Percentiles rank a stretch among this genome's conserved stretches.
These are phyloP conservation scores for Phytophthora colocasiae DNA, from an alignment of 352 stramenopile species.

Conservation along the genomic window DNA sequence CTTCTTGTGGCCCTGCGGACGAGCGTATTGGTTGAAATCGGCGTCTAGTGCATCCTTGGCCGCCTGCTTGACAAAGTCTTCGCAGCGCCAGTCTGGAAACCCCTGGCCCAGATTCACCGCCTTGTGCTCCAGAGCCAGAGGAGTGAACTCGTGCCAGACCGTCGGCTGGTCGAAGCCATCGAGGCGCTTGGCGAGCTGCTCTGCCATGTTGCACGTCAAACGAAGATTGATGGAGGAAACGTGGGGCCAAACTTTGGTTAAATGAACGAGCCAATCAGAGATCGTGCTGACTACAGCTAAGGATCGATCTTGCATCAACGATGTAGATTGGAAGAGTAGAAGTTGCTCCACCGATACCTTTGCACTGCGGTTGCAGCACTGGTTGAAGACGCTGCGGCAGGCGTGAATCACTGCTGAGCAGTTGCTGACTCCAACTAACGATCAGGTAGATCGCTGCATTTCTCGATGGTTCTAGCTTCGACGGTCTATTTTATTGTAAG, in stretches of 20 bases:
- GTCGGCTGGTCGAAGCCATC: conserved; percentile 80
- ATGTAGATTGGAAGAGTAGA: conserved; percentile 20
- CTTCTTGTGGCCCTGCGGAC: conserved; percentile 89
- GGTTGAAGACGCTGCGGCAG: background rate
- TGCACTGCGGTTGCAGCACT: background rate
- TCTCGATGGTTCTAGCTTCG: too few species aligned
- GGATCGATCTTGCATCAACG: conserved; percentile 6
- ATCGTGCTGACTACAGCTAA: conserved; percentile 4
- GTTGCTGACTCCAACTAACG: too few species aligned
- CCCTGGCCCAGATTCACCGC: conserved; percentile 95
- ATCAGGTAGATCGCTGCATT: too few species aligned
- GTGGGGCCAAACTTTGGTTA: conserved; percentile 5
- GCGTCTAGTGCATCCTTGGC: conserved; percentile 93
- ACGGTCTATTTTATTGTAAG: too few species aligned
- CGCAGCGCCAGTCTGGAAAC: conserved; percentile 95
- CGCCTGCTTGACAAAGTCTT: conserved; percentile 94
- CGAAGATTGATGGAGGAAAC: conserved; percentile 23
- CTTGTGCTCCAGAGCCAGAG: conserved; percentile 84
- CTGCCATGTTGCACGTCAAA: conserved; percentile 45
- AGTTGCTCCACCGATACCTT: background rate
- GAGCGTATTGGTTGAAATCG: conserved; percentile 95
- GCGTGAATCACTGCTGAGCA: too few species aligned
- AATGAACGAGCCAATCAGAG: conserved; percentile 26
- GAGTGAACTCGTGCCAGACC: conserved; percentile 91
- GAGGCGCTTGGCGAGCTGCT: conserved; percentile 68